Evolutionary conservation across 371 early-diverging fungal species (phyloP).

Genomic region (Syncephalis plumigaleata): DNA sequence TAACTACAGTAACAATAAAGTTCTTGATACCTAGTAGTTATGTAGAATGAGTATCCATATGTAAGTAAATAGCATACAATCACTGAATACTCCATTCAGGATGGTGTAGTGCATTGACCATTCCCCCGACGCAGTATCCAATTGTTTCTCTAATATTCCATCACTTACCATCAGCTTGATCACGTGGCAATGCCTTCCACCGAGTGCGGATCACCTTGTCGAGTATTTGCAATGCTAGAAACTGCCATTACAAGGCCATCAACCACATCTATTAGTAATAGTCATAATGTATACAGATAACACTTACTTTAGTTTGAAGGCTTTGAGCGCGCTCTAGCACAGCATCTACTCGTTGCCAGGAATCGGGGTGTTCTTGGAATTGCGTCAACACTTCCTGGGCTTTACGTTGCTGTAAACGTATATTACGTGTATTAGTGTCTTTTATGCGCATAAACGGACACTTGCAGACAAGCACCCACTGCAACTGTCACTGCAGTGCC

Average conservation of each 20-base stretch:
- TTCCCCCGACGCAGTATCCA: no score
- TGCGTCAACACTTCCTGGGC: constrained; percentile 17
- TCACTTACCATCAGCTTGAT: constrained; percentile 71
- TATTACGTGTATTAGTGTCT: neutral
- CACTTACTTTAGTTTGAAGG: constrained; percentile 70
- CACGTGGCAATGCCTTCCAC: constrained; percentile 89
- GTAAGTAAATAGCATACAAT: no score
- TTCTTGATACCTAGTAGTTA: constrained; percentile 87
- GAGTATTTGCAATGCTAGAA: constrained; percentile 89
- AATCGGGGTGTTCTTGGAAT: constrained; percentile 93
- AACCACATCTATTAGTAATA: neutral
- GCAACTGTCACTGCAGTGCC: neutral
- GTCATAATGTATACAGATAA: neutral
- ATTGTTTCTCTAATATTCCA: no score
- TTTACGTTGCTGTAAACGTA: constrained; percentile 2
- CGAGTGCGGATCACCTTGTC: constrained; percentile 93
- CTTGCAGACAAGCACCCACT: neutral
- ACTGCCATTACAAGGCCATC: constrained; percentile 29
- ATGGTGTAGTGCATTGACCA: no score
- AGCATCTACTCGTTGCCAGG: constrained; percentile 91
- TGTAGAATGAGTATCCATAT: no score
- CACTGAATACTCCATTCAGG: neutral
- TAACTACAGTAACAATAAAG: constrained; percentile 77
- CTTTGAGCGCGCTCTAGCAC: constrained; percentile 79
- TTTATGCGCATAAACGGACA: neutral